Base-by-base conservation (phyloP, 345 rosid species). In the Camelina sativa region DNA sequence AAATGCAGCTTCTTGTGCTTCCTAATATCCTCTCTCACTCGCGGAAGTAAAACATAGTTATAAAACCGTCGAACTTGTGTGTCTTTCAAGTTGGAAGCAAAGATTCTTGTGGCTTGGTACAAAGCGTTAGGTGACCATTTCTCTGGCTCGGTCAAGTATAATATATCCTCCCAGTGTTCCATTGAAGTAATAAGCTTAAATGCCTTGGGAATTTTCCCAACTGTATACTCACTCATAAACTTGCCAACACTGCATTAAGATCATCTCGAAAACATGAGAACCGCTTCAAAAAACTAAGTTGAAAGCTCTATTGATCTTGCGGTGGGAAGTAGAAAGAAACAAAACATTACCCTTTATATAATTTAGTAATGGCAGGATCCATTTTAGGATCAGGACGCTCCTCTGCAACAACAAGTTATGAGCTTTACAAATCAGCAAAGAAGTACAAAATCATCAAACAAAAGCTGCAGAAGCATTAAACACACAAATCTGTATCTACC, bases 41-140 rank as follows among this genome's bases (percentile, higher is more conserved):
- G 91, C 30, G 99, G 99, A 61, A 92, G 98, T 76, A 95, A 75
- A 62, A 95, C 96, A 55, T 85, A 86, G 80, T 77, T 88, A 74
- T 84, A 89, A 80, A 90, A 95, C 10, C 85, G 85, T 70, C 84
- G 90, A 25, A 91, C 97, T 79, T 86, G 90, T 77, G 75, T 84
- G 4, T 83, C 81, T 71, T 82, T 76, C 81, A 95, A 82, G 83
- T 89, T 89, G 67, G 97, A 89, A 66, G 94, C 80, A 82, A 92
- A 88, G 62, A 92, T 88, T 76, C 92, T 86, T 11, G 96, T 95
- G 11, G 99, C 97, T 74, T 92, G 96, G 84, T 55, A 92, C 90
- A 92, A 77, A 22, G 97, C 98, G 65, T 85, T 88, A n/a, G 98
- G 94, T 8, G 97, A 88, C 99, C 99, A 95, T 50, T 86, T 88